Base-by-base conservation (phyloP, 257 asterid genomes). In the Nicotiana tomentosiformis region DNA sequence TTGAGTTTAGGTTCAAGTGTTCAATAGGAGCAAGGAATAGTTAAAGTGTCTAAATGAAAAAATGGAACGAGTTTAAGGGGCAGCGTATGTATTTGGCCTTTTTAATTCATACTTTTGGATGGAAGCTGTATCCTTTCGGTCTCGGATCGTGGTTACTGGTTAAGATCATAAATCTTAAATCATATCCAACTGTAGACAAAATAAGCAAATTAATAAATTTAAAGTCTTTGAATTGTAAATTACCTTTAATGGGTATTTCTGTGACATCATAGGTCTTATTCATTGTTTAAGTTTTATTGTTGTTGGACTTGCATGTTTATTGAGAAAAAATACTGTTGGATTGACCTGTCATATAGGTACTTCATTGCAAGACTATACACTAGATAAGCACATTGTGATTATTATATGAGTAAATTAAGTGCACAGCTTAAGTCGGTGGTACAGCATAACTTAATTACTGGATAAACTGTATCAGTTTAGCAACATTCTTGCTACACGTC, bases 101-200 rank as follows among this genome's bases (percentile, higher is more conserved):
- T 23, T 23, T 11, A 5, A 15, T 26, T 74, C 80, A 26, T 49
- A 62, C 39, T 74, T 49, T 49, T 74, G 79, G 78, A 49, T 74
- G 62, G 62, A 74, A 49, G 39, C 61, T 74, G 29, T 74, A 74
- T 23, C 62, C 43, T 7, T 74, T 74, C 26, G 80, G 80, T 49
- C 80, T 26, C 32, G 16, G 64, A 76, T 51, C 64, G 7, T 76
- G 64, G 5, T 26, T 51, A 51, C 29, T 76, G 64, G 43, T 26
- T 86, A 80, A 86, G 55, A 64, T 32, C 46, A 78, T 70, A 79
- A 82, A 20, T 82, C 76, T 39, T 82, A 37, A 77, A 67, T 69
- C 82, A 72, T 77, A 68, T 57, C 17, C 65, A 15, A 76, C 64
- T 23, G 26, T 49, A 49, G 3, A 15, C 61, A 76, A 76, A 46